phyloP scores from a whole-genome alignment of 2,329 filamentous ascomycete species.

The Claviceps africana region DNA sequence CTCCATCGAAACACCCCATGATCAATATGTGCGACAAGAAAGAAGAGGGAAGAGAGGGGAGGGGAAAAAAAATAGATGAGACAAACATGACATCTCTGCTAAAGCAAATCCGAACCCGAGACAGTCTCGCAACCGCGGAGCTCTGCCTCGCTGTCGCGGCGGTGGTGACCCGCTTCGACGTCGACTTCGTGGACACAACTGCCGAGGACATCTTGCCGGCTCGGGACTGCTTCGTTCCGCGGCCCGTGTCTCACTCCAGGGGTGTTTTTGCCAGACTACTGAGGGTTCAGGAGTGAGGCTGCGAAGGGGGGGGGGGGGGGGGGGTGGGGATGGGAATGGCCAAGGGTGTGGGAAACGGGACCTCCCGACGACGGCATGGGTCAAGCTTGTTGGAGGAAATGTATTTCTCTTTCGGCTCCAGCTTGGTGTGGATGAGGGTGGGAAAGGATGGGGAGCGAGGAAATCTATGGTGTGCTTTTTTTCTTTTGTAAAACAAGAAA shows the following conservation, averaged over 20 bases:
- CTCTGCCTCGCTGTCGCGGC: not conserved
- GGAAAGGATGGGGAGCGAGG: no score
- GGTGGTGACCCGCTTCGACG: not conserved
- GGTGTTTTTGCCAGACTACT: not conserved
- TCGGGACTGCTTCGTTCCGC: slow-evolving; percentile 18
- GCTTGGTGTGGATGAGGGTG: no score
- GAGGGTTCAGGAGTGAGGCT: not conserved
- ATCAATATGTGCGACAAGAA: not conserved
- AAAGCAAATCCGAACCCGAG: not conserved
- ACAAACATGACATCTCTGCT: not conserved
- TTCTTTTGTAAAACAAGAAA: no score
- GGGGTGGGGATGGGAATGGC: no score
- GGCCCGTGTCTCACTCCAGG: not conserved
- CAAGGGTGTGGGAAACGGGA: no score
- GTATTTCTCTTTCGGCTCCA: no score
- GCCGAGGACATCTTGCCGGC: not conserved
- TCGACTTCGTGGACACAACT: not conserved
- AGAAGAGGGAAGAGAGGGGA: not conserved
- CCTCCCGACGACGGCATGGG: no score
- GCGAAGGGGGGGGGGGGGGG: not conserved
- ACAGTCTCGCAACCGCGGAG: not conserved
- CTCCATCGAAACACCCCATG: no score
- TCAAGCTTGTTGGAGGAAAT: no score
- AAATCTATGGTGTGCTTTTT: no score
- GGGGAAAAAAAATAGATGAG: no score